A percentile compares a stretch with the other conserved stretches of the same genome.
Evolutionary conservation across 106 monocot genomes (phyloP).

Genomic region (Dendrobium nobile): DNA sequence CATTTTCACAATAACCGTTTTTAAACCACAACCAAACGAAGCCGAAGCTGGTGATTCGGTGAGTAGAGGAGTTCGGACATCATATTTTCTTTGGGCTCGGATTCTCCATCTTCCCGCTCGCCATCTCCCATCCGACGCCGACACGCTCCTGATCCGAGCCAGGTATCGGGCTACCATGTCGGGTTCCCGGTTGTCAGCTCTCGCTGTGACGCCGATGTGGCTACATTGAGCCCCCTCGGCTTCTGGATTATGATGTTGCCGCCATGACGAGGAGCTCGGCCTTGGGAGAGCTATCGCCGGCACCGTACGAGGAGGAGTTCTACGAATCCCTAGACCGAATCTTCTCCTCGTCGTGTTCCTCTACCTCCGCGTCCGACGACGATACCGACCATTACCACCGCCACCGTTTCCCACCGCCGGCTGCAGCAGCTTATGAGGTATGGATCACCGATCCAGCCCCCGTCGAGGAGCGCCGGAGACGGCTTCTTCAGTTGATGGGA

Average conservation of each 20-base stretch:
- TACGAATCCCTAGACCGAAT: slow-evolving; percentile 84
- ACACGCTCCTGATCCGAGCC: not conserved
- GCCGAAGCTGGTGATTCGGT: too few species aligned
- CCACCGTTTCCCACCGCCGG: slow-evolving; percentile 7
- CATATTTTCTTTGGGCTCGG: too few species aligned
- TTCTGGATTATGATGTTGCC: not conserved
- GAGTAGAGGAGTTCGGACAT: too few species aligned
- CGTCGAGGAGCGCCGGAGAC: slow-evolving; percentile 74
- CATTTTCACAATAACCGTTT: too few species aligned
- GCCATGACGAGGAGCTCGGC: not conserved
- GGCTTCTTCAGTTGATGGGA: slow-evolving; percentile 65
- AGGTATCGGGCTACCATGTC: not conserved
- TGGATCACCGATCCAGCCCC: slow-evolving; percentile 73
- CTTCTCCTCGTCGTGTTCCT: slow-evolving; percentile 72
- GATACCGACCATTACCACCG: slow-evolving; percentile 16
- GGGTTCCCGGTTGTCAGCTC: not conserved
- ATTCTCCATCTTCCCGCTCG: not conserved
- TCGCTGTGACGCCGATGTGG: not conserved
- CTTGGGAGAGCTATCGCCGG: slow-evolving; percentile 4
- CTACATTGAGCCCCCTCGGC: not conserved
- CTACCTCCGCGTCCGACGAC: slow-evolving; percentile 61
- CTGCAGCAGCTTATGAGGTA: slow-evolving; percentile 42
- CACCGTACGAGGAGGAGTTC: slow-evolving; percentile 42
- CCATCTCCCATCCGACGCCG: not conserved
- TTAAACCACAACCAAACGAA: too few species aligned